Evolutionary conservation across 2,329 filamentous ascomycete genomes (phyloP), one percentile per base, ranked within the genome.

Genomic region (Microcera coccophila): DNA sequence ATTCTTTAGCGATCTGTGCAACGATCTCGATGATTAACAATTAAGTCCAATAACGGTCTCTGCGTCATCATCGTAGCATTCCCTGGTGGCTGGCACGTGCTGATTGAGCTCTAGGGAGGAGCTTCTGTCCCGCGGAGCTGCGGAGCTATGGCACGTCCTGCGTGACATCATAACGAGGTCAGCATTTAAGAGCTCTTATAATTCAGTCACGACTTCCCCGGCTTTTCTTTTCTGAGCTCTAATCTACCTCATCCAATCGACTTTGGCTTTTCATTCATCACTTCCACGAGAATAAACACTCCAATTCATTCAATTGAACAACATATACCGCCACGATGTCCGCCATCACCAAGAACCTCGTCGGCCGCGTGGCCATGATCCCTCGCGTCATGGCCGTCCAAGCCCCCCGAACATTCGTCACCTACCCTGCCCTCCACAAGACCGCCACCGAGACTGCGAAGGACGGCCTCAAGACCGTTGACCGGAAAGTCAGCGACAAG

Each of bases 401-500:
- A 34, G 60, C 67, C 20, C 68, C 73, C 10, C 69, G 76, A 39
- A 60, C 70, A 28, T 81, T 82, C 64, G 73, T 70, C 46, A 75
- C 74, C 11, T 69, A 67, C 38, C 49, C 69, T 9, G 60, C 62
- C 2, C 52, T 63, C 8, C 68, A 68, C 36, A 81, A 79, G 66
- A 67, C 70, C 9, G 66, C 72, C 3, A 66, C 74, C 39, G 76
- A 82, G 43, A 53, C 70, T 0, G 74, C 76, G 54, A 84, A 82
- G 64, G 79, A 84, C 48, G 72, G 72, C 3, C 62, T 78, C 44
- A 81, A 83, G 64, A 67, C 65, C 5, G 77, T 82, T 5, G 78
- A 84, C 65, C 71, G 78, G 21, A 71, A 67, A 38, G 77, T 84
- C 32, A 74, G 75, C 45, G 75, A 81, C 59, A 82, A 80, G 59